These are phyloP conservation scores for Rhodotorula toruloides DNA, from an alignment of 768 basidiomycete genomes.

Conservation along the genomic window DNA sequence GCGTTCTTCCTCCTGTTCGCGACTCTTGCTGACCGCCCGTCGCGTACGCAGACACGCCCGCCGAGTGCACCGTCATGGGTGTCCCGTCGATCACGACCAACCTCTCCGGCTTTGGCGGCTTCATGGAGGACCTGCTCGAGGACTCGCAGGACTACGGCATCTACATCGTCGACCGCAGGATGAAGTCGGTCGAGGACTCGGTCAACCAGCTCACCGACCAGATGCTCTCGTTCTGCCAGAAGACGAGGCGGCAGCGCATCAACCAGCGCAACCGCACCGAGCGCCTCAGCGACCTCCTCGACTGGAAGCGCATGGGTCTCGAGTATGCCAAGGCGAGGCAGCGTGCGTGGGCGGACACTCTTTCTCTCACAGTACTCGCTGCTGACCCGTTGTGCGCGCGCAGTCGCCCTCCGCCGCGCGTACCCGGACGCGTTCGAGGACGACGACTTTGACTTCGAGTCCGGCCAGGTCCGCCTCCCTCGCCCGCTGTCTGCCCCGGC, in stretches of 20 bases:
- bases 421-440: constrained; percentile 88
- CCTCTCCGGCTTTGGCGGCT: constrained; percentile 82
- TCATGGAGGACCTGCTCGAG: constrained; percentile 77
- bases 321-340: constrained; percentile 96
- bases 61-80: constrained; percentile 99
- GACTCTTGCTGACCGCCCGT: background rate
- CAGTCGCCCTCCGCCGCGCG: constrained; percentile 63
- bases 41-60: constrained; percentile 67
- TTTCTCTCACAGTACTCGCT: too few relatives aligned
- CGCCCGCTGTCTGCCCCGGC: constrained; percentile 74
- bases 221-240: constrained; percentile 69
- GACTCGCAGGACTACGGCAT: constrained; percentile 58
- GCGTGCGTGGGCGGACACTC: constrained; percentile 50
- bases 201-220: constrained; percentile 72
- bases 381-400: background rate
- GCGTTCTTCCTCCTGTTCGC: too few relatives aligned
- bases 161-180: constrained; percentile 90
- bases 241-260: constrained; percentile 91
- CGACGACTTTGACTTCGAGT: constrained; percentile 55
- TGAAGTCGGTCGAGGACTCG: constrained; percentile 83
- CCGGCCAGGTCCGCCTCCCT: constrained; percentile 60
- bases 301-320: constrained; percentile 96
- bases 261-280: constrained; percentile 99
- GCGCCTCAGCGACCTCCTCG: constrained; percentile 80
- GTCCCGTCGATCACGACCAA: constrained; percentile 97